These are phyloP conservation scores for Epichloe glyceriae DNA, from an alignment of 2,329 filamentous ascomycete genomes.

Conservation along the genomic window DNA sequence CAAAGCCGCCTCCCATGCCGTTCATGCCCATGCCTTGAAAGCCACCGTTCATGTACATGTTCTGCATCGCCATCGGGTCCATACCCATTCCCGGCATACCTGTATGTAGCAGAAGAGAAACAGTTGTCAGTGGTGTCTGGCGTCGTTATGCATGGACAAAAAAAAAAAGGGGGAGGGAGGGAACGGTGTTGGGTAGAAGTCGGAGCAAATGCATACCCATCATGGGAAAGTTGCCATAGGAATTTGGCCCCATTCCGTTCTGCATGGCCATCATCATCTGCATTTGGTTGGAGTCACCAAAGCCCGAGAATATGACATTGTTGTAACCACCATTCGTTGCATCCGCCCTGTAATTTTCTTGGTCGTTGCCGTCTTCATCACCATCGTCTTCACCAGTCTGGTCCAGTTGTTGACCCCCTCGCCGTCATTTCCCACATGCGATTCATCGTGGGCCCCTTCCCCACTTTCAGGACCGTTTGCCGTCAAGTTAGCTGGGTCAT, in stretches of 20 bases:
- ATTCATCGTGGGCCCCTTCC: neutral
- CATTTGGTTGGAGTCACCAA: constrained; percentile 62
- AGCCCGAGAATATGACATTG: constrained; percentile 44
- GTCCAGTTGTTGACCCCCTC: neutral
- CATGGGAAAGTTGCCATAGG: constrained; percentile 54
- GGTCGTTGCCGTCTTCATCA: constrained; percentile 15
- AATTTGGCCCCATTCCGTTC: constrained; percentile 45
- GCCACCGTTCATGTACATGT: constrained; percentile 67
- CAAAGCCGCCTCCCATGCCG: constrained; percentile 60
- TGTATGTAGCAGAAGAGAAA: constrained; percentile 23
- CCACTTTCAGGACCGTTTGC: constrained; percentile 1
- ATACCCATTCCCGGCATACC: constrained; percentile 76
- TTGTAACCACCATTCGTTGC: constrained; percentile 36
- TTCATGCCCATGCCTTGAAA: constrained; percentile 67
- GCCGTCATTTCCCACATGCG: neutral
- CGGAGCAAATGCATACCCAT: constrained; percentile 57
- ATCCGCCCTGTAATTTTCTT: constrained; percentile 22
- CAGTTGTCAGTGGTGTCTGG: neutral
- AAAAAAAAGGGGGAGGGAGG: neutral
- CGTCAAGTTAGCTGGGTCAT: neutral
- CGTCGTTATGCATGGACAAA: neutral
- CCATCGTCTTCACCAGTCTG: constrained; percentile 10
- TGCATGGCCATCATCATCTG: constrained; percentile 71
- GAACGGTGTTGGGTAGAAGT: neutral
- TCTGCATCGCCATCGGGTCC: constrained; percentile 66